Conservation (phyloP, 2,329 filamentous ascomycete species). For the Hypocrella siamensis region DNA sequence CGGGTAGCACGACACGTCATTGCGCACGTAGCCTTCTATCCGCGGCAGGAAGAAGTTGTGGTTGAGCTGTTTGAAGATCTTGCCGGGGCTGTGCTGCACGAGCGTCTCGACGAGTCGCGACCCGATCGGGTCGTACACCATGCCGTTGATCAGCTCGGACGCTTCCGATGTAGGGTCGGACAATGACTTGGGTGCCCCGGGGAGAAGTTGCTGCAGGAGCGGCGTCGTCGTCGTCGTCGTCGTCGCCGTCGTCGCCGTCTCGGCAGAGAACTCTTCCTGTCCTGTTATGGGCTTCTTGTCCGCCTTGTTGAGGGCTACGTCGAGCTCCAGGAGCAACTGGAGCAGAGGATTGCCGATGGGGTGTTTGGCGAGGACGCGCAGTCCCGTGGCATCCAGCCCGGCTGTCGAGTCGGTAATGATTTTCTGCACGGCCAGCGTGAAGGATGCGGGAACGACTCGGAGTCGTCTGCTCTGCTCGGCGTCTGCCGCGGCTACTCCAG, state of each 20-base stretch:
- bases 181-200: conserved; percentile 56
- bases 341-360: conserved; percentile 83
- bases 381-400: conserved; percentile 60
- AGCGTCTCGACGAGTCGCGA: conserved; percentile 83
- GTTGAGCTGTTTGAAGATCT: conserved; percentile 81
- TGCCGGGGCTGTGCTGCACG: conserved; percentile 64
- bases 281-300: conserved; percentile 2
- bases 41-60: conserved; percentile 63
- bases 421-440: conserved; percentile 61
- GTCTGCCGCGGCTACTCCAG: conserved; percentile 32
- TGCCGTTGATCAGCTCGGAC: conserved; percentile 62
- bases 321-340: conserved; percentile 79
- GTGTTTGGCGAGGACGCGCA: conserved; percentile 74
- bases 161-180: conserved; percentile 58
- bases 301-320: conserved; percentile 54
- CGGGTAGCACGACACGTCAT: conserved; percentile 81
- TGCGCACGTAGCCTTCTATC: conserved; percentile 67
- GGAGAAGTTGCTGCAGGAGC: conserved; percentile 63
- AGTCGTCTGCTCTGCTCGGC: conserved; percentile 27
- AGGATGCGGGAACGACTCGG: conserved; percentile 60
- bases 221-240: conserved; percentile 16
- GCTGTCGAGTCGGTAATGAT: conserved; percentile 65
- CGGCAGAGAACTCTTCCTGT: conserved; percentile 17
- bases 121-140: conserved; percentile 82
- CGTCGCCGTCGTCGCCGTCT: neutral